Evolutionary conservation across 2,329 filamentous ascomycete genomes (phyloP).

Genomic region (Penicillium sp.): DNA sequence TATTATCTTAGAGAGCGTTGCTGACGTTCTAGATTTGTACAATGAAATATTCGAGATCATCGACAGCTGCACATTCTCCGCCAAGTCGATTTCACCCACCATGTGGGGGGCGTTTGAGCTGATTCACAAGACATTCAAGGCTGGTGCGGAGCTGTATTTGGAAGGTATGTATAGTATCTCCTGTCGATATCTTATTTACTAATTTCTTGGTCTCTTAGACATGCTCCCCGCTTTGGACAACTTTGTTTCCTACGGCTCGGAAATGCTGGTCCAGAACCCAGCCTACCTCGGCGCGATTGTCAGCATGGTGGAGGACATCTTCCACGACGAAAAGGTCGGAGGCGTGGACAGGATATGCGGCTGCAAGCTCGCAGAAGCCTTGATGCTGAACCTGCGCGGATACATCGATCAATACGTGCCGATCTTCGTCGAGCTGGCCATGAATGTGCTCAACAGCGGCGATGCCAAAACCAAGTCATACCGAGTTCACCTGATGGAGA

Average conservation of each 20-base stretch:
- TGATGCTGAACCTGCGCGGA: slow-evolving; percentile 91
- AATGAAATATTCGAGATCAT: slow-evolving; percentile 99
- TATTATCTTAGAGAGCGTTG: not conserved
- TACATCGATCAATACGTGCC: slow-evolving; percentile 84
- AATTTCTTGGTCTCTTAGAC: slow-evolving; percentile 46
- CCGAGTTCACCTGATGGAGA: slow-evolving; percentile 95
- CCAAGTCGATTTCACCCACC: slow-evolving; percentile 88
- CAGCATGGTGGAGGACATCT: slow-evolving; percentile 93
- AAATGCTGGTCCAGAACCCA: slow-evolving; percentile 75
- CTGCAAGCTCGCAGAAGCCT: slow-evolving; percentile 93
- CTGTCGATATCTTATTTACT: not conserved
- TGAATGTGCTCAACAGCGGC: slow-evolving; percentile 68
- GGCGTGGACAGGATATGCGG: slow-evolving; percentile 94
- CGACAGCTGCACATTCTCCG: slow-evolving; percentile 97
- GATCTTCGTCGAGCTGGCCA: slow-evolving; percentile 84
- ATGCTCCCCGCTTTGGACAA: slow-evolving; percentile 98
- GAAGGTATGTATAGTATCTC: slow-evolving; percentile 59
- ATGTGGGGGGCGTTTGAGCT: slow-evolving; percentile 99
- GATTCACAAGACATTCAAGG: slow-evolving; percentile 95
- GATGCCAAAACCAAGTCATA: slow-evolving; percentile 89
- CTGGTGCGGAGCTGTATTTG: slow-evolving; percentile 91
- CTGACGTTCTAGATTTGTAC: slow-evolving; percentile 65
- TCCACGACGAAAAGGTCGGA: slow-evolving; percentile 84
- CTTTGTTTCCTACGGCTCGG: slow-evolving; percentile 88
- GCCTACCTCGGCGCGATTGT: slow-evolving; percentile 84